A percentile compares a stretch with the other conserved stretches of the same genome.
Conservation (phyloP, 495 filamentous ascomycete species). For the Coniosporium apollinis region DNA sequence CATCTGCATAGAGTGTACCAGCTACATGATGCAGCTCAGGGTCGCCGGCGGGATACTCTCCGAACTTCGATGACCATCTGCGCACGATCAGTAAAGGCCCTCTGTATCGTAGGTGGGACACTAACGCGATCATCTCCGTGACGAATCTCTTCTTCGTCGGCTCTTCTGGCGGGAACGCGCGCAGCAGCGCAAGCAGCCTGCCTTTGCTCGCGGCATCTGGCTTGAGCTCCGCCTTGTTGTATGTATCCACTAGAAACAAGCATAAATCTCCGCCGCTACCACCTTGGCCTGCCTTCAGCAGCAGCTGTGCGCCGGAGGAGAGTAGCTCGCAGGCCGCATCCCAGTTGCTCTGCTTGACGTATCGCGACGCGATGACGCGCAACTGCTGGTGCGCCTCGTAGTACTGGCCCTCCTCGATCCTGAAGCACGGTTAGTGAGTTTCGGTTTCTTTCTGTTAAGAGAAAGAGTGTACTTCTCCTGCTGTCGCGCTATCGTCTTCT, state of each 20-base stretch:
- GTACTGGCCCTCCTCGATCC: slow-evolving; percentile 80
- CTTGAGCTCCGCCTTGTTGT: slow-evolving; percentile 62
- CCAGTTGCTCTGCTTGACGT: slow-evolving; percentile 73
- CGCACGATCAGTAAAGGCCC: background rate
- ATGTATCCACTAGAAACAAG: slow-evolving; percentile 70
- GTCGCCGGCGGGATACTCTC: slow-evolving; percentile 81
- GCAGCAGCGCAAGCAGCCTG: slow-evolving; percentile 45
- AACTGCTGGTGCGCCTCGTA: slow-evolving; percentile 98
- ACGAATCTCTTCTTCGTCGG: slow-evolving; percentile 85
- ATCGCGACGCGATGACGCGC: slow-evolving; percentile 79
- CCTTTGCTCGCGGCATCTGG: slow-evolving; percentile 50
- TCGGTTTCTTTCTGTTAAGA: slow-evolving; percentile 4
- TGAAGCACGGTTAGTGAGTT: slow-evolving; percentile 20
- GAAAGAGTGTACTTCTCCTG: slow-evolving; percentile 40
- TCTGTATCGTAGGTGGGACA: slow-evolving; percentile 1
- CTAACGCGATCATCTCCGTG: slow-evolving; percentile 65
- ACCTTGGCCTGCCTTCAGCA: slow-evolving; percentile 77
- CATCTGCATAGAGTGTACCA: slow-evolving; percentile 72
- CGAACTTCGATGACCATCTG: slow-evolving; percentile 71
- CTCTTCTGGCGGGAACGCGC: slow-evolving; percentile 66
- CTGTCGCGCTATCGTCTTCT: slow-evolving; percentile 56
- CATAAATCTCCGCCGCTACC: slow-evolving; percentile 86
- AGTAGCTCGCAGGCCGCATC: slow-evolving; percentile 72
- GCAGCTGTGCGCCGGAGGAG: slow-evolving; percentile 61
- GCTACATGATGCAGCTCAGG: slow-evolving; percentile 90